Evolutionary conservation across 2,329 filamentous ascomycete genomes (phyloP).

Genomic region (Paramyrothecium sp.): DNA sequence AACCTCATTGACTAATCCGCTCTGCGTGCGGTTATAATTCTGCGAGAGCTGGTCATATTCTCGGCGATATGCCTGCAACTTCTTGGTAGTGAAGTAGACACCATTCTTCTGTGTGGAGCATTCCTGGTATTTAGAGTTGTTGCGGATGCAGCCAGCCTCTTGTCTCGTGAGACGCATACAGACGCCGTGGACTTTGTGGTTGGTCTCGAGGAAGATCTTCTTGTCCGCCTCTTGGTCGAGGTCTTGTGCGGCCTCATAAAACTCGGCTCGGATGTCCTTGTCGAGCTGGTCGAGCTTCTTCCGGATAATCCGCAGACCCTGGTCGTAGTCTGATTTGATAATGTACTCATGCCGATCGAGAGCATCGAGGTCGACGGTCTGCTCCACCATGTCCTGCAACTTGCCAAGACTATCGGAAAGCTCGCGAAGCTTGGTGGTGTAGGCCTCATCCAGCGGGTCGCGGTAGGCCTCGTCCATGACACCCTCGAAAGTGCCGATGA

Average conservation of each 20-base stretch:
- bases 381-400: conserved; percentile 97
- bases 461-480: conserved; percentile 96
- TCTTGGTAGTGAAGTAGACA: conserved; percentile 92
- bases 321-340: conserved; percentile 98
- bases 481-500: conserved; percentile 83
- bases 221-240: conserved; percentile 93
- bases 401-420: conserved; percentile 78
- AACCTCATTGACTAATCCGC: conserved; percentile 86
- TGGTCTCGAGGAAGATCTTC: conserved; percentile 90
- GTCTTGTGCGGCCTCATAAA: conserved; percentile 72
- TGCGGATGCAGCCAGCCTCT: conserved; percentile 90
- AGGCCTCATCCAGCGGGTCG: conserved; percentile 80
- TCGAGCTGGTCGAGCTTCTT: conserved; percentile 86
- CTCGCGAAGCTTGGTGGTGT: conserved; percentile 78
- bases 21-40: conserved; percentile 94
- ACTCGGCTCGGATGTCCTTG: conserved; percentile 80
- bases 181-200: conserved; percentile 93
- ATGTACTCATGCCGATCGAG: conserved; percentile 97
- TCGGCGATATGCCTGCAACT: conserved; percentile 74
- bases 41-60: conserved; percentile 93
- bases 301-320: conserved; percentile 80
- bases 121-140: conserved; percentile 86
- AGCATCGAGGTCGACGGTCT: conserved; percentile 92
- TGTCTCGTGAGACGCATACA: conserved; percentile 91
- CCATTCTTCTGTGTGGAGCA: conserved; percentile 99